Evolutionary conservation across 2,329 filamentous ascomycete species (phyloP), one percentile per base, ranked within the genome.

Genomic region (Leptoxyphium fumago): DNA sequence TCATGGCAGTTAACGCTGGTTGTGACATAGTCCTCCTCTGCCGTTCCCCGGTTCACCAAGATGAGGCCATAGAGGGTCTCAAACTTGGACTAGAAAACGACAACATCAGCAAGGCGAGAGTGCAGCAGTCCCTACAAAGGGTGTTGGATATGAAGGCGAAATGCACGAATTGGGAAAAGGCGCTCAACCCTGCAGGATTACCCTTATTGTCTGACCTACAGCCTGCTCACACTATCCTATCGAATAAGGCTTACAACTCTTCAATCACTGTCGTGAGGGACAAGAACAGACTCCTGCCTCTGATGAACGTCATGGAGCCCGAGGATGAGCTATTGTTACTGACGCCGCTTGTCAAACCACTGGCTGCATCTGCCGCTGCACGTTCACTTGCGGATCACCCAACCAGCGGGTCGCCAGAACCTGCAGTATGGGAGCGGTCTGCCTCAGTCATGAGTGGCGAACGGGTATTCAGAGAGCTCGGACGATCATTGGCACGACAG

Each of bases 1-100:
- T 96, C 53, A 95, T 95, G 87, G 91, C 91, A 2, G 84, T 95
- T 42, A 91, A 94, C 61, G 89, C 91, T 29, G 91, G 91, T 11
- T 96, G 91, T 59, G 91, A 98, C 61, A 69, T 96, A 43, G 78
- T 95, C 5, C 74, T 95, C 5, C 74, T 95, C 1, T 96, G 88
- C 55, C 80, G 87, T 39, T 87, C 86, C 5, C 93, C 87, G 53
- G 79, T 84, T 32, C 81, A 89, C 15, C 88, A 96, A 61, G 77
- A 91, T 50, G 89, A 96, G 63, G 89, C 88, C 7, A 84, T 98
- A 56, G 84, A 82, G 30, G 89, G 88, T 0, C 70, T 96, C 40
- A 93, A 91, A 57, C 71, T 94, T 9, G 88, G 88, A 0, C 76
- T 94, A 29, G 86, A 94, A 51, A 94, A 91, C 57, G 84, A 82